Conservation (phyloP, 139 green algal species). For the Limnomonas spitsbergensis region DNA sequence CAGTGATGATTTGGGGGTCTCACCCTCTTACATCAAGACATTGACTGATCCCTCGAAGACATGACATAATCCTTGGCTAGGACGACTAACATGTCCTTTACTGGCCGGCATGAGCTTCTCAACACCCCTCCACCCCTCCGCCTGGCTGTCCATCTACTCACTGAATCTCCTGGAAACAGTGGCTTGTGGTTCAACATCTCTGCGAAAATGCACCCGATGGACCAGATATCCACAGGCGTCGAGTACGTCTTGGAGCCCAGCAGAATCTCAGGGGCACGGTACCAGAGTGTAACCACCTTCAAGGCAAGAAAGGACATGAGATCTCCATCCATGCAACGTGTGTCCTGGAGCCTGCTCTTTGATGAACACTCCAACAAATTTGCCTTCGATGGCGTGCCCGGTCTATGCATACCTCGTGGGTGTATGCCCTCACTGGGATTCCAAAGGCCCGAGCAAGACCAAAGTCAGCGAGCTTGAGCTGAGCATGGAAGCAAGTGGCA, state of each 20-base stretch:
- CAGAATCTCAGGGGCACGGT: constrained; percentile 92
- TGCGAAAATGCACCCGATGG: constrained; percentile 96
- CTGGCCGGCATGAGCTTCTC: too few relatives aligned
- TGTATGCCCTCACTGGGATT: constrained; percentile 93
- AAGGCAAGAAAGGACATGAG: background rate
- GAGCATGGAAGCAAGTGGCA: too few relatives aligned
- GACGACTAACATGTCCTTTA: too few relatives aligned
- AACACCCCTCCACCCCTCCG: too few relatives aligned
- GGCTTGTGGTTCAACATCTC: constrained; percentile 94
- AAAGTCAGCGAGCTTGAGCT: constrained; percentile 98
- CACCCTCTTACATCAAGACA: too few relatives aligned
- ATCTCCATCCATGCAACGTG: background rate
- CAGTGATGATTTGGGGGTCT: too few relatives aligned
- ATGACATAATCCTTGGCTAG: too few relatives aligned
- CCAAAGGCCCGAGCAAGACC: constrained; percentile 92
- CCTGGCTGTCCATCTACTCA: too few relatives aligned
- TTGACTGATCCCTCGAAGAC: too few relatives aligned
- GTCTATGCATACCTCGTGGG: constrained; percentile 82
- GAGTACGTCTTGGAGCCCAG: constrained; percentile 91
- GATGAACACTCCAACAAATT: too few relatives aligned
- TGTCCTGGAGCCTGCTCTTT: too few relatives aligned
- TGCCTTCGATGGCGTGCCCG: too few relatives aligned
- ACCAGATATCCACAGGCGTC: constrained; percentile 96
- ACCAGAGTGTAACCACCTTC: constrained; percentile 95
- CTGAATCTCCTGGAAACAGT: constrained; percentile 50